A percentile compares a stretch with the other conserved stretches of the same genome.
phyloP scores from a whole-genome alignment of 2,329 filamentous ascomycete species.

The Trichophaea hybrida region DNA sequence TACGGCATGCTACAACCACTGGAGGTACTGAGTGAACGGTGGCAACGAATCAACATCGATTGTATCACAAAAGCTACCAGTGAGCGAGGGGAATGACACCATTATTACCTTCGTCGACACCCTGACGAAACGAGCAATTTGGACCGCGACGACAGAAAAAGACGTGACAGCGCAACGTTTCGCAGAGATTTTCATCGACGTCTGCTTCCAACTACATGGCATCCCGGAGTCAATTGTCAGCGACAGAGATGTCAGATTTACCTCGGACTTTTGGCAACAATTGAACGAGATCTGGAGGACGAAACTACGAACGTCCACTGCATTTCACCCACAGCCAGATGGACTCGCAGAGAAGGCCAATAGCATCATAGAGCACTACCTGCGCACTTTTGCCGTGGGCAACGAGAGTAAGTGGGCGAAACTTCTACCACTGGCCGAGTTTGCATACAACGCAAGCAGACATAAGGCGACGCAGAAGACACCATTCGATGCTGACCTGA shows the following conservation, averaged over 20 bases:
- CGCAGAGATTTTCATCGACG: neutral
- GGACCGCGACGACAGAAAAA: slow-evolving; percentile 1
- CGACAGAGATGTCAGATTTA: slow-evolving; percentile 15
- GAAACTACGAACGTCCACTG: no score
- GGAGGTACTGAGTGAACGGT: neutral
- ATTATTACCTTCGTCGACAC: no score
- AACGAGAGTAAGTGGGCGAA: slow-evolving; percentile 17
- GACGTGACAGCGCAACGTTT: neutral
- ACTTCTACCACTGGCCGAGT: slow-evolving; percentile 14
- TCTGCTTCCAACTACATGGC: neutral
- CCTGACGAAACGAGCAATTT: no score
- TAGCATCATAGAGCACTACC: slow-evolving; percentile 14
- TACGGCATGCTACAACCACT: neutral
- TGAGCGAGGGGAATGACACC: no score
- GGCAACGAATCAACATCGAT: slow-evolving; percentile 5
- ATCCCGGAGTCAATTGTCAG: slow-evolving; percentile 10
- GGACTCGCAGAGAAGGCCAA: no score
- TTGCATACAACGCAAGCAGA: slow-evolving; percentile 11
- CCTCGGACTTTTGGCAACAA: no score
- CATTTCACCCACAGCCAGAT: no score
- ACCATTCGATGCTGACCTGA: slow-evolving; percentile 14
- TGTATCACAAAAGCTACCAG: slow-evolving; percentile 9
- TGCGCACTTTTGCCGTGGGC: slow-evolving; percentile 15
- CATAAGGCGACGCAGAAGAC: slow-evolving; percentile 4
- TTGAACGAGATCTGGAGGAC: no score